Evolutionary conservation across 2,329 filamentous ascomycete genomes (phyloP), one percentile per base, ranked within the genome.

Genomic region (Berkeleyomyces basicola): DNA sequence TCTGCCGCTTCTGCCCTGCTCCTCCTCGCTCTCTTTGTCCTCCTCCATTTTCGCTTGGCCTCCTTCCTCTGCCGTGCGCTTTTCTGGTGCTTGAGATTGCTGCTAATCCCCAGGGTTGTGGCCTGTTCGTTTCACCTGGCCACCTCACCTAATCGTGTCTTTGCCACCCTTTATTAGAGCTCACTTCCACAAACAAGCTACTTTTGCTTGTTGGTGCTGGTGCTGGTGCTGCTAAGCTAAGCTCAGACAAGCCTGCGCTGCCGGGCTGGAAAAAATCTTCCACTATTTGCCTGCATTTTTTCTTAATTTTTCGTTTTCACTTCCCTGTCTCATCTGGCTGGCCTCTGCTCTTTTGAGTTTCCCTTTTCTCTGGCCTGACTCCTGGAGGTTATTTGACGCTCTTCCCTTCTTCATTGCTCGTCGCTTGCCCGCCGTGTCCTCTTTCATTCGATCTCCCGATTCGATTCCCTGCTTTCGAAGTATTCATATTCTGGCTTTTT

Each of bases 351-450:
- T 61, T 55, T 10, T 42, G 53, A 55, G 36, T 61, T 61, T 61
- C 60, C 43, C 43, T 53, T 61, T 60, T 44, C 47, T 43, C 60
- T 55, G 51, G 51, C 44, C 49, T 57, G 23, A 61, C 51, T 51
- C 47, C 47, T 46, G 43, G 7, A 39, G 51, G 31, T 16, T 55
- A 55, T 55, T 51, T 33, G 23, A 23, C 23, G 23, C 16, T 55
- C 51, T 37, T 33, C 33, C n/a, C 31, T 39, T 55, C n/a, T 43
- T 14, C 10, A 14, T 43, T 43, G 42, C 42, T 36, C n/a, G 23
- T 36, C 36, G 31, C 33, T 43, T 23, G 33, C 51, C 37, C 51
- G 51, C 31, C 51, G 37, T 55, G 23, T 23, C 23, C 23, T 23
- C 23, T 23, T 23, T 23, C 23, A 23, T 23, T 23, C 23, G 23